Conservation (phyloP, 192 early-diverging fungal genomes). For the Coemansia sp. region DNA sequence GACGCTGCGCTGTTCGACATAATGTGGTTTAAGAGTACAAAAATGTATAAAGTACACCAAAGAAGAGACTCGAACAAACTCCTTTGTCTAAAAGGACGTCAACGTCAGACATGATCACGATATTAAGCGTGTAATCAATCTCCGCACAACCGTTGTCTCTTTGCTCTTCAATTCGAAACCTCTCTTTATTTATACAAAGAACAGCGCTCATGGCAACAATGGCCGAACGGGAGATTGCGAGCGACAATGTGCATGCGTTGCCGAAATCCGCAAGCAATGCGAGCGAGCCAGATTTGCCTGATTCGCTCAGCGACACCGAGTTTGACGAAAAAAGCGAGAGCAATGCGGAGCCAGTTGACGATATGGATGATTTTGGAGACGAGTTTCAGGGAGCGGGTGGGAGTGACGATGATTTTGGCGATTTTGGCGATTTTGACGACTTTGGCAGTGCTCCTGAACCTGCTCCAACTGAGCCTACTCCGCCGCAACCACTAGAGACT, state of each 20-base stretch:
- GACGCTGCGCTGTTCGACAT: not conserved
- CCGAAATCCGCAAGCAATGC: not conserved
- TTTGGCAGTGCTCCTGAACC: conserved; percentile 5
- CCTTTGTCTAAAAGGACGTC: too few species aligned
- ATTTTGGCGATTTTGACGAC: conserved; percentile 29
- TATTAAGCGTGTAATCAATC: too few species aligned
- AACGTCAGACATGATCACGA: too few species aligned
- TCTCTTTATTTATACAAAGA: not conserved
- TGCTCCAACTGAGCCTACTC: not conserved
- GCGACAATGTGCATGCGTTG: not conserved
- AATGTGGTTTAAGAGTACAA: not conserved
- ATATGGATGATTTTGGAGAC: conserved; percentile 21
- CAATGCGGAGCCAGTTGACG: not conserved
- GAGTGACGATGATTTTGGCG: conserved; percentile 16
- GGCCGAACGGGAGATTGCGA: not conserved
- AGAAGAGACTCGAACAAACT: not conserved
- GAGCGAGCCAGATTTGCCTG: not conserved
- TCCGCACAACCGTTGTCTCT: too few species aligned
- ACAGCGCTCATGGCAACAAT: conserved; percentile 8
- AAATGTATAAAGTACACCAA: not conserved
- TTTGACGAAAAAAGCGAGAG: conserved; percentile 1
- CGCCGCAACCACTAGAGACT: conserved; percentile 5
- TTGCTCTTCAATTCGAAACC: too few species aligned
- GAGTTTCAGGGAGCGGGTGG: not conserved
- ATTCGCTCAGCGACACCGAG: conserved; percentile 2